Base-by-base conservation (phyloP, 2,329 filamentous ascomycete species). In the Neofusicoccum cordaticola region DNA sequence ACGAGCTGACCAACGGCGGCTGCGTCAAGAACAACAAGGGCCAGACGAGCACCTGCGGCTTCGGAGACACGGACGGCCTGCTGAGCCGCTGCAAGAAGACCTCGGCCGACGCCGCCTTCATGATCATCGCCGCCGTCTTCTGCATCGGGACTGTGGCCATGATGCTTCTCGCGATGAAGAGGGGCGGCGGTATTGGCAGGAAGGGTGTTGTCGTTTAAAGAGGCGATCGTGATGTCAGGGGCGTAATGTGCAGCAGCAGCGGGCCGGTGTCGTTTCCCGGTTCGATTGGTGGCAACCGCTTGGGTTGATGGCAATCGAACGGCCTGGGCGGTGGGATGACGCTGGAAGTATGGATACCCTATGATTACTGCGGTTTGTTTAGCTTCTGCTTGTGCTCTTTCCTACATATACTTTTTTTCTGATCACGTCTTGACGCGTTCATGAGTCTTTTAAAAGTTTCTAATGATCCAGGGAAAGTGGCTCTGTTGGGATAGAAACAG, bases 101-200 rank as follows among this genome's bases (percentile, higher is more conserved):
- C 17, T 64, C 68, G 27, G 70, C 71, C 2, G 68, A 71, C 50
- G 42, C 67, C 34, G 71, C 65, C 12, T 72, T 72, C 53, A 62
- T 70, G 58, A 71, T 71, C 50, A 62, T 72, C 12, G 68, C 52
- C 2, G 52, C 56, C n/a, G 27, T 65, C 31, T 50, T 62, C 19
- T 22, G 15, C 31, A 37, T 56, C 15, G 37, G 52, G 4, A 27
- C 63, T n/a, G 4, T 62, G 41, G 65, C 37, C 5, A 48, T 62
- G 17, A n/a, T 35, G 9, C 42, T 66, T 39, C 37, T 66, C 17
- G 65, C 65, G 3, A 45, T 64, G 61, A 64, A 37, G 44, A 42
- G 61, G 37, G 62, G 61, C 2, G 56, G 50, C 35, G 61, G 61
- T 15, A 60, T 60, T 12, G 56, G 56, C 11, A 64, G 61, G 47